Conservation (phyloP, 2,329 filamentous ascomycete genomes). For the Verticillium klebahnii region DNA sequence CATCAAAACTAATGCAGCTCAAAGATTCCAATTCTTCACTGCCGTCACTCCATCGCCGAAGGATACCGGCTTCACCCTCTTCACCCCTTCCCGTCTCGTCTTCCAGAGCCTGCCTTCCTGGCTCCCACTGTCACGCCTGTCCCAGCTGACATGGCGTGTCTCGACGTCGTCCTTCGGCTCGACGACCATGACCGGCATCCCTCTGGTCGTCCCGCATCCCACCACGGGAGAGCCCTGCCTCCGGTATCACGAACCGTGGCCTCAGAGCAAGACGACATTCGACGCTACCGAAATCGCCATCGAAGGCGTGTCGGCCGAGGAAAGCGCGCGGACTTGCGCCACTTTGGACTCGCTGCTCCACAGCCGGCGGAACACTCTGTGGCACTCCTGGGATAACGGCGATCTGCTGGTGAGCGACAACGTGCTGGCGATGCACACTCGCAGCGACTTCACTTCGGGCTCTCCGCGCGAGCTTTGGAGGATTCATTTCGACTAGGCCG, state of each 20-base stretch:
- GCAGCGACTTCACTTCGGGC: conserved; percentile 38
- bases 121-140: conserved; percentile 29
- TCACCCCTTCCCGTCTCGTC: conserved; percentile 45
- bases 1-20: neutral
- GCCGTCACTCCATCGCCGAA: conserved; percentile 39
- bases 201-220: conserved; percentile 40
- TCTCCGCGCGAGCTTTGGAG: conserved; percentile 43
- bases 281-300: conserved; percentile 39
- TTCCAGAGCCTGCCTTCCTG: conserved; percentile 39
- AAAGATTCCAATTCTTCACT: conserved; percentile 48
- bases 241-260: conserved; percentile 52
- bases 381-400: conserved; percentile 49
- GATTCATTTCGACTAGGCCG: conserved; percentile 41
- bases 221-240: conserved; percentile 41
- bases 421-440: conserved; percentile 42
- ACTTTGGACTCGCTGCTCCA: conserved; percentile 38
- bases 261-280: conserved; percentile 44
- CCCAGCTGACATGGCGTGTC: conserved; percentile 42
- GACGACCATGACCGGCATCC: conserved; percentile 35
- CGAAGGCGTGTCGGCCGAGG: conserved; percentile 25
- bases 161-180: conserved; percentile 42
- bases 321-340: conserved; percentile 30
- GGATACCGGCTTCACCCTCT: conserved; percentile 49
- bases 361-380: conserved; percentile 44
- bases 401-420: conserved; percentile 52